Evolutionary conservation across 2,329 filamentous ascomycete genomes (phyloP).

Genomic region (Scedosporium aurantiacum): DNA sequence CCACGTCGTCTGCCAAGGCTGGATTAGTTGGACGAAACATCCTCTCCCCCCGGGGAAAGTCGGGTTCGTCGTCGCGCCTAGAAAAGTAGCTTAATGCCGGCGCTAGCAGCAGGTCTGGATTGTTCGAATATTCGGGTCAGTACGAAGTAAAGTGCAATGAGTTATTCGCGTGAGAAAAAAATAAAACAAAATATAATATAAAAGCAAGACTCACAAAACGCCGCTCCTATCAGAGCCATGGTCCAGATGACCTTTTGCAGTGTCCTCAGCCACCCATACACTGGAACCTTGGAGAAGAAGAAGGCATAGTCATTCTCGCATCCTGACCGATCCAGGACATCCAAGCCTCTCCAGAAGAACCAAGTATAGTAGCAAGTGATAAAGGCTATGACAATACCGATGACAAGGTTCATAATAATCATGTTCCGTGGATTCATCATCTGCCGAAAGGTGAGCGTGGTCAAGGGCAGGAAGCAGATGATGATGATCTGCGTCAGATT

Average conservation of each 20-base stretch:
- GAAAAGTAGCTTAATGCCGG: neutral
- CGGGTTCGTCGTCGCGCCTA: neutral
- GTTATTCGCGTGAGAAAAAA: too few species aligned
- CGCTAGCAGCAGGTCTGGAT: neutral
- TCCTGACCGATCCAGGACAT: slow-evolving; percentile 10
- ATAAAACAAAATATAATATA: too few species aligned
- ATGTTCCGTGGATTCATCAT: neutral
- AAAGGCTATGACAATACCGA: neutral
- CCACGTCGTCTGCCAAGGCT: too few species aligned
- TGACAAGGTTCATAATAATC: neutral
- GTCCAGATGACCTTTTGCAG: slow-evolving; percentile 16
- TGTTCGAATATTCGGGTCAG: neutral
- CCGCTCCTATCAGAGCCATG: neutral
- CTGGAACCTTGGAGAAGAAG: slow-evolving; percentile 18
- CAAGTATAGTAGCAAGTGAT: slow-evolving; percentile 7
- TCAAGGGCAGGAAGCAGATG: neutral
- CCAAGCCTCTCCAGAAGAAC: slow-evolving; percentile 17
- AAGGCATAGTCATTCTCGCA: slow-evolving; percentile 16
- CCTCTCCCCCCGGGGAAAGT: neutral
- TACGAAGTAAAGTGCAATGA: neutral
- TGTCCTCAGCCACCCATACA: slow-evolving; percentile 16
- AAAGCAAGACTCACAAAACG: neutral
- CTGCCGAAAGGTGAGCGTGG: neutral
- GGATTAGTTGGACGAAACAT: too few species aligned
- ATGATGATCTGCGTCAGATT: neutral